Base-by-base conservation (phyloP, 2,329 filamentous ascomycete species). In the Lachnellula arida region DNA sequence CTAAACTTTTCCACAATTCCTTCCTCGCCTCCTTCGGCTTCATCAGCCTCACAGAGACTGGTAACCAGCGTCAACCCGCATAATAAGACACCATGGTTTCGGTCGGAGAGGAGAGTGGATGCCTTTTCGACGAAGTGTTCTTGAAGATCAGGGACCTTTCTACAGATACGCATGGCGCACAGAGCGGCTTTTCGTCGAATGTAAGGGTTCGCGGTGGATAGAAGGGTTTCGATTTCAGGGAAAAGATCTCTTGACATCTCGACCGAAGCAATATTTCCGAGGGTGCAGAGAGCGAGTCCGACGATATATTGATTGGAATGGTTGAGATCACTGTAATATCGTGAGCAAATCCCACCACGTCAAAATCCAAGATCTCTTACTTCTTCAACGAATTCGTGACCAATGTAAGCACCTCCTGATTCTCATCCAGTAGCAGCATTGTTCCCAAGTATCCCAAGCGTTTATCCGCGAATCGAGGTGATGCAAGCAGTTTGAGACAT, bases 271-370 rank as follows among this genome's bases (percentile, higher is more conserved):
- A 99, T 99, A 72, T 99, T 99, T 64, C 93, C 94, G 19, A 99
- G 83, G 0, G 95, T 97, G 72, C 93, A 97, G 34, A 99, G 85
- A 58, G 94, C 94, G 51, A 99, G 86, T 23, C 95, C 94, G 65
- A 97, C 94, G 60, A 99, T 91, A 73, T 99, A 99, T 75, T 99
- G 94, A 72, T 99, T 99, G 54, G 91, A 92, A 75, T 99, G 94
- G 67, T 92, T 91, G 55, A 99, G 81, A 70, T 97, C 94, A 80
- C 93, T 97, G 66, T 15, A 14, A 17, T 46, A 15, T 12, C 51
- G 42, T 63, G 49, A 58, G 52, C 37, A 28, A 37, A 7, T 43
- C 17, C 23, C 12, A 15, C 7, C 8, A 15, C n/a, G 14, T 19
- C 11, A 6, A 22, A 22, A 25, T 9, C 15, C 12, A 22, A n/a